Base-by-base conservation (phyloP, 2,329 filamentous ascomycete species). In the Passalora sequoiae region DNA sequence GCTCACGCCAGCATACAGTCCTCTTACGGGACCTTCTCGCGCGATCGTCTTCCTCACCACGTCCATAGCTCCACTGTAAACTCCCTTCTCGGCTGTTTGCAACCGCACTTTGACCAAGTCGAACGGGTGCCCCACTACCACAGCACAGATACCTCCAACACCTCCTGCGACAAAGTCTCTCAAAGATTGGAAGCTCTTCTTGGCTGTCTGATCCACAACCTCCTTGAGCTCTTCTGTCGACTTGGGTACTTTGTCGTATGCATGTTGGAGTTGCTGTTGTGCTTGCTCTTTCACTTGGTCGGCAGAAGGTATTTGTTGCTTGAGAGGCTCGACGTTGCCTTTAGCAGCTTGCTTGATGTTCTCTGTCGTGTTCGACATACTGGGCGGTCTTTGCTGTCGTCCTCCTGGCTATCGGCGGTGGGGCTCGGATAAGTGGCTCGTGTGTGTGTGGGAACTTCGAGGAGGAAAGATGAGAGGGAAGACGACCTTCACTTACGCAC, bases 21-120 rank as follows among this genome's bases (percentile, higher is more conserved):
- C 92, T 57, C 76, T 72, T 4, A 71, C 69, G 55, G 95, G 66
- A 1, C 92, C 92, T 67, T 97, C 91, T 49, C 85, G 78, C 20
- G 89, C 89, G 48, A 98, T 70, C 25, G 87, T 91, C 73, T 85
- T 94, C 66, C 78, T 76, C 51, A 97, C 89, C 1, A 96, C 91
- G 69, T 98, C 92, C 60, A 97, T 75, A 10, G 92, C 92, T 33
- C 85, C 83, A 25, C 75, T 84, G 70, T 98, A 98, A 25, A 95
- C 86, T 37, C 92, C 92, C 68, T 82, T 84, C 69, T 97, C 89
- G 25, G 92, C 89, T 2, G 92, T 98, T 74, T 98, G 92, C 66
- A 98, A 73, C 46, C 92, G 86, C 54, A 98, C 92, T 72, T 98
- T 98, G 66, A 97, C 91, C 58, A 98, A 76, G 66, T 98, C 92